phyloP scores from a whole-genome alignment of 495 filamentous ascomycete species.

The Penicillium steckii region DNA sequence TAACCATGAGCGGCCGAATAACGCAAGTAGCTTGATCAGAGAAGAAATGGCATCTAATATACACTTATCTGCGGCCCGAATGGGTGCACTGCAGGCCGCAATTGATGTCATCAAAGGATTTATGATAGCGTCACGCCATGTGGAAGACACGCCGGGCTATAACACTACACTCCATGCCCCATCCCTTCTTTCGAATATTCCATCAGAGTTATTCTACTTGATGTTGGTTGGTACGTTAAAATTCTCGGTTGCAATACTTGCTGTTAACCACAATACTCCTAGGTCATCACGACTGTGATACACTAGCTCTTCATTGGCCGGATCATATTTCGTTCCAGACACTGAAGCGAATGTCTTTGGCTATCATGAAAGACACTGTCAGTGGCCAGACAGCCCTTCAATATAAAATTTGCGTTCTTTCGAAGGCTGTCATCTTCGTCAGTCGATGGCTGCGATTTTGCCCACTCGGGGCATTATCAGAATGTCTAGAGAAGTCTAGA shows the following conservation, averaged over 20 bases:
- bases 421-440: background rate
- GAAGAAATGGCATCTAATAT: background rate
- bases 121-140: background rate
- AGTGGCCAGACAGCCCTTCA: background rate
- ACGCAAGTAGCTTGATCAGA: background rate
- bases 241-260: background rate
- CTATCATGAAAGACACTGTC: background rate
- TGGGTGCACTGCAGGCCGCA: background rate
- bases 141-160: too few species aligned
- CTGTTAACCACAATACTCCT: background rate
- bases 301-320: background rate
- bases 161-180: too few species aligned
- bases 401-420: background rate
- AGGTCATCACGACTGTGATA: background rate
- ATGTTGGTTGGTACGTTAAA: background rate
- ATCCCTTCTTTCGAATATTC: background rate
- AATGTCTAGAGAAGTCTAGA: background rate
- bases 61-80: background rate
- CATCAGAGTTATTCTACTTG: background rate
- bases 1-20: background rate
- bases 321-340: background rate
- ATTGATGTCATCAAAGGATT: background rate
- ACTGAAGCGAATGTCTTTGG: background rate
- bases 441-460: background rate
- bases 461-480: background rate